Evolutionary conservation across 2,329 filamentous ascomycete species (phyloP).

Genomic region (Dothistroma pini): DNA sequence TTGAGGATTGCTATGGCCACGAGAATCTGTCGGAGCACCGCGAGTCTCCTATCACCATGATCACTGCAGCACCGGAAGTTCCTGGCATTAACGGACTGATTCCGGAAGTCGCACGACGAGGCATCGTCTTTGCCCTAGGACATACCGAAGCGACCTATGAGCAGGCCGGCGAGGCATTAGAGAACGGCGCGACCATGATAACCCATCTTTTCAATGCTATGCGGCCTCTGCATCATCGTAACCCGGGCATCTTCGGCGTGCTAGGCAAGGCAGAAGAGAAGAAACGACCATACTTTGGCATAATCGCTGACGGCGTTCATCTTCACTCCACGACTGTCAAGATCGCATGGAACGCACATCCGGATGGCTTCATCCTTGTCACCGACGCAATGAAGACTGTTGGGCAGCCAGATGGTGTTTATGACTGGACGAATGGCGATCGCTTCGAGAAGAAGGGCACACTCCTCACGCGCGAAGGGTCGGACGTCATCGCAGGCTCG

Average conservation of each 20-base stretch:
- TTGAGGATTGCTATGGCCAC: constrained; percentile 68
- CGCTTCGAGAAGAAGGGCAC: constrained; percentile 67
- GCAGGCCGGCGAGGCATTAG: constrained; percentile 45
- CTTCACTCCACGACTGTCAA: constrained; percentile 84
- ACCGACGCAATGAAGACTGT: constrained; percentile 90
- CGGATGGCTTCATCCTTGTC: constrained; percentile 79
- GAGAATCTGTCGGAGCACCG: constrained; percentile 55
- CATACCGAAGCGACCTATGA: constrained; percentile 50
- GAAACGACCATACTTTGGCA: constrained; percentile 72
- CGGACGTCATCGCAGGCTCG: constrained; percentile 66
- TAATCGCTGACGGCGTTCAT: constrained; percentile 89
- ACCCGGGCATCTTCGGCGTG: constrained; percentile 85
- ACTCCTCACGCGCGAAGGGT: constrained; percentile 71
- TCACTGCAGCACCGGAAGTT: constrained; percentile 81
- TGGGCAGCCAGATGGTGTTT: constrained; percentile 77
- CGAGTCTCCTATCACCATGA: constrained; percentile 61
- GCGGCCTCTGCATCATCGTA: constrained; percentile 61
- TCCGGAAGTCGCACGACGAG: constrained; percentile 58
- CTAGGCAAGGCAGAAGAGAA: constrained; percentile 56
- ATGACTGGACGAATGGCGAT: constrained; percentile 77
- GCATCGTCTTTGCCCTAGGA: constrained; percentile 67
- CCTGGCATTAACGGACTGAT: constrained; percentile 62
- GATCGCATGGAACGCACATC: constrained; percentile 83
- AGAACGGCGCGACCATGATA: constrained; percentile 49
- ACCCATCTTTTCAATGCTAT: constrained; percentile 58